Evolutionary conservation across 306 rosid genomes (phyloP).

Genomic region (Cucurbita argyrosperma): DNA sequence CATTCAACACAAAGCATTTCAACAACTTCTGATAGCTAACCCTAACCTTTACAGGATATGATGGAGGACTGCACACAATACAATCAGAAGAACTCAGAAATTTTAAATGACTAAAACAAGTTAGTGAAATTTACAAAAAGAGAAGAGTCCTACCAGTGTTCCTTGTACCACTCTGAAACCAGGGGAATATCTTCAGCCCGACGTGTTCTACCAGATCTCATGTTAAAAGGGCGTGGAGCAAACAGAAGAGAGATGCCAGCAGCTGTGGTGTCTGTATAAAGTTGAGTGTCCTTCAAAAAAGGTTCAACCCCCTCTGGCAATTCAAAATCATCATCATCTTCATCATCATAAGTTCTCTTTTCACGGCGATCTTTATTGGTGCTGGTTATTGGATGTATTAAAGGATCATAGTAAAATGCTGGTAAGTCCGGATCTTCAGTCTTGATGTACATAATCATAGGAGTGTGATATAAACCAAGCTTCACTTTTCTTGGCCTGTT

Average conservation of each 20-base stretch:
- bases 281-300: slow-evolving; percentile 66
- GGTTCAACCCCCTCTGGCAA: slow-evolving; percentile 94
- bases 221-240: slow-evolving; percentile 98
- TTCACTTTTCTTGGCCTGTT: slow-evolving; percentile 96
- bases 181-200: slow-evolving; percentile 95
- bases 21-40: slow-evolving; percentile 91
- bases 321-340: slow-evolving; percentile 67
- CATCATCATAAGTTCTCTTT: slow-evolving; percentile 63
- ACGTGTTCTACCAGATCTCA: slow-evolving; percentile 96
- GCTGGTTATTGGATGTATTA: slow-evolving; percentile 96
- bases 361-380: slow-evolving; percentile 85
- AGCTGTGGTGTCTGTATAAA: slow-evolving; percentile 92
- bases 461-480: slow-evolving; percentile 89
- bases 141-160: slow-evolving; percentile 53
- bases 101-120: neutral
- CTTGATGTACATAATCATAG: slow-evolving; percentile 93
- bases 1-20: slow-evolving; percentile 93
- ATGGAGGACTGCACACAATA: slow-evolving; percentile 63
- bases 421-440: slow-evolving; percentile 98
- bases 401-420: slow-evolving; percentile 94
- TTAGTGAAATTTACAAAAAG: neutral
- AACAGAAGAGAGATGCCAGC: slow-evolving; percentile 86
- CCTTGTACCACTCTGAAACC: slow-evolving; percentile 96
- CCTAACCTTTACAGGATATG: slow-evolving; percentile 95
- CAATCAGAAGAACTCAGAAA: slow-evolving; percentile 1